Evolutionary conservation across 257 asterid species (phyloP), one percentile per base, ranked within the genome.

Genomic region (Nicotiana otophora): DNA sequence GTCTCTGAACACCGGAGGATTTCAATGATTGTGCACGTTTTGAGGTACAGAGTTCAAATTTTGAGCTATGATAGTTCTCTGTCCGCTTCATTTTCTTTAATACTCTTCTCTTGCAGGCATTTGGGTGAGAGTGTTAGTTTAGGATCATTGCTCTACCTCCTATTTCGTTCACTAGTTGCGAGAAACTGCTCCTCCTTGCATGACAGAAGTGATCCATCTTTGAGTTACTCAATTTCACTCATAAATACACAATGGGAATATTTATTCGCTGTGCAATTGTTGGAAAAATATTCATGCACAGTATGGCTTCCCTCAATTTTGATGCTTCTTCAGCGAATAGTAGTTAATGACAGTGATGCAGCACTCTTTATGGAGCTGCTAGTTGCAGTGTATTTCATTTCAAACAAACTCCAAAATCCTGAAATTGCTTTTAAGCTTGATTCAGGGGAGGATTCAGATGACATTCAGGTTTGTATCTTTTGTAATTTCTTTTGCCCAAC

Each of bases 221-320:
- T 91, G 84, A 88, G 85, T 72, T 67, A 85, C 66, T 72, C 87
- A 58, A 77, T 87, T 65, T 78, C 88, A 83, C 63, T 82, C 69
- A 82, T 92, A 75, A 83, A 36, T 77, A 84, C 83, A 82, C 89
- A 89, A 81, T 96, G 98, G 99, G 97, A 96, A 91, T 96, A 93
- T 84, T 84, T 86, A 86, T 95, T 94, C 80, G 88, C 97, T 6
- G 77, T 85, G 86, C 88, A 87, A 86, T 90, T 94, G 62, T 90
- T 88, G 67, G 94, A 88, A 84, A 97, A 94, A 84, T 96, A 91
- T 86, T 87, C 97, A 4, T 92, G 98, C 92, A 87, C 89, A 34
- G 89, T 88, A 65, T 92, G 98, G 97, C 97, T 96, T 82, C 95
- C 92, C 64, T 94, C 99, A 74, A 87, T 94, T 76, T 88, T 89